phyloP scores from a whole-genome alignment of 306 rosid species.

The Lathyrus tuberosus region DNA sequence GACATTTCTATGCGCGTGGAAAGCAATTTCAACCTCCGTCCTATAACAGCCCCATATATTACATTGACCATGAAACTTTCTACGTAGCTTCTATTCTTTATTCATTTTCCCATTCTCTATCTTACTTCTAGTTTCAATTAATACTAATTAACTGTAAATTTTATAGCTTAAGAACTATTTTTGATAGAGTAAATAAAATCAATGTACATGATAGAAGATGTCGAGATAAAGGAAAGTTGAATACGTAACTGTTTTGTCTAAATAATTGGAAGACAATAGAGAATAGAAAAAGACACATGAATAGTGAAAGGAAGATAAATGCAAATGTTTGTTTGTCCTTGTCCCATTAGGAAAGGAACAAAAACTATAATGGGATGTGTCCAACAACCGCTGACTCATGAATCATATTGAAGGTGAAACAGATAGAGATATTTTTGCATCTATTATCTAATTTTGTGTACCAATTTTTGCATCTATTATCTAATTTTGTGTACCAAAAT shows the following conservation, averaged over 20 bases:
- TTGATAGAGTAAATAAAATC: too few species aligned
- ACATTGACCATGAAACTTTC: not conserved
- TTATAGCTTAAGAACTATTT: not conserved
- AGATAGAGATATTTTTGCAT: too few species aligned
- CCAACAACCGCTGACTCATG: constrained; percentile 15
- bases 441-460: too few species aligned
- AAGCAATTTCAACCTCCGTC: too few species aligned
- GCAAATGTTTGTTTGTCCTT: not conserved
- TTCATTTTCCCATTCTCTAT: not conserved
- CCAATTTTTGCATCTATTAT: too few species aligned
- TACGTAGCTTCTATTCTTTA: not conserved
- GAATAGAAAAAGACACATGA: not conserved
- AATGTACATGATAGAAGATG: not conserved
- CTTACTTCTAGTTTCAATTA: not conserved
- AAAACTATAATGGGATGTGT: not conserved
- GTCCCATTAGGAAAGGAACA: constrained; percentile 3
- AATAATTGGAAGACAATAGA: not conserved
- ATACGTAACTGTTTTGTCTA: not conserved
- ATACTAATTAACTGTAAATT: too few species aligned
- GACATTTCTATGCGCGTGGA: constrained; percentile 21
- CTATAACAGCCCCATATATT: too few species aligned
- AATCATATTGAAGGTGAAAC: too few species aligned
- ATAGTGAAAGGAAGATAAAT: not conserved
- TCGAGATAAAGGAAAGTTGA: not conserved
- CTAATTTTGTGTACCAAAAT: too few species aligned